phyloP scores from a whole-genome alignment of 2,329 filamentous ascomycete genomes.

The Plectosphaerella sp. region DNA sequence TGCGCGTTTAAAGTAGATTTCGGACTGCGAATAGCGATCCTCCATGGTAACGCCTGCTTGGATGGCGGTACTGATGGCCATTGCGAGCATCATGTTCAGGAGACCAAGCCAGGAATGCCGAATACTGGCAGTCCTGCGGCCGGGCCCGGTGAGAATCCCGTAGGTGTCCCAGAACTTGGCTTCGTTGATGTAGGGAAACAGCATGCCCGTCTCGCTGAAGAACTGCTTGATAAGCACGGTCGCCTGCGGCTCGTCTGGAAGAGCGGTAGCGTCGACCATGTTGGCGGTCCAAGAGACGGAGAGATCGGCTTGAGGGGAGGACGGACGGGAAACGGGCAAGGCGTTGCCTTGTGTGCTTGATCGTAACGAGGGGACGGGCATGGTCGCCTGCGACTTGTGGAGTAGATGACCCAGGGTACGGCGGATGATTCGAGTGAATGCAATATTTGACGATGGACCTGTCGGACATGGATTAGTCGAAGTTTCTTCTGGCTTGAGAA shows the following conservation, averaged over 20 bases:
- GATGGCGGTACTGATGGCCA: conserved; percentile 32
- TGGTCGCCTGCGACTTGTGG: not conserved
- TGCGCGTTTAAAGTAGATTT: conserved; percentile 40
- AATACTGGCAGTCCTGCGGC: conserved; percentile 21
- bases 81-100: conserved; percentile 45
- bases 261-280: not conserved
- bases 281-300: conserved; percentile 1
- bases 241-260: conserved; percentile 14
- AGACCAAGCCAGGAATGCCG: conserved; percentile 45
- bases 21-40: conserved; percentile 31
- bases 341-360: conserved; percentile 1
- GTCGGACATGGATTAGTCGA: not conserved
- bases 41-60: conserved; percentile 22
- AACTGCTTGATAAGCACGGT: conserved; percentile 15
- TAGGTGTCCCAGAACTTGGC: conserved; percentile 18
- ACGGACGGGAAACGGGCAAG: conserved; percentile 5
- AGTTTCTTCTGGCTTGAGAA: not conserved
- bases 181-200: conserved; percentile 24
- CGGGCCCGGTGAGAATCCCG: conserved; percentile 6
- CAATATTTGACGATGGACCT: conserved; percentile 18
- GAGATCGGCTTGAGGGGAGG: conserved; percentile 3
- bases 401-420: conserved; percentile 9
- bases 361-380: not conserved
- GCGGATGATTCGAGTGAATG: conserved; percentile 14
- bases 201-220: conserved; percentile 20